Percentiles rank a stretch among this genome's conserved stretches.
These are phyloP conservation scores for Malassezia slooffiae DNA, from an alignment of 1,284 basidiomycete genomes.

Conservation along the genomic window DNA sequence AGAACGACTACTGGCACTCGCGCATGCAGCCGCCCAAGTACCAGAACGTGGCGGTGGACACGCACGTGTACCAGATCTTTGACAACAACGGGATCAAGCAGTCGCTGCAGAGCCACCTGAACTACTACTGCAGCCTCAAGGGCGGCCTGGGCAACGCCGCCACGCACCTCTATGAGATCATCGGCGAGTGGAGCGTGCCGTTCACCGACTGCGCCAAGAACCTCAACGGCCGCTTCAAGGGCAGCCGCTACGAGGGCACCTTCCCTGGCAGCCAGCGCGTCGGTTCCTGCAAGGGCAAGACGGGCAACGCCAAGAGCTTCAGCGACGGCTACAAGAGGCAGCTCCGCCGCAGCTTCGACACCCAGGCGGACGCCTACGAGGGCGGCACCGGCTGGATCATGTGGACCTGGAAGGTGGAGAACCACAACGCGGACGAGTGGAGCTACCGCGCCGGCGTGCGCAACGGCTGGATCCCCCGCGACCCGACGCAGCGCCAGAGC, in stretches of 20 bases:
- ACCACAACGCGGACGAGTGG: conserved; percentile 37
- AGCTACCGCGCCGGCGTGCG: conserved; percentile 41
- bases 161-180: conserved; percentile 28
- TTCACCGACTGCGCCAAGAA: conserved; percentile 74
- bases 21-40: conserved; percentile 56
- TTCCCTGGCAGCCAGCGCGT: conserved; percentile 49
- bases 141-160: conserved; percentile 23
- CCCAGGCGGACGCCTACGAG: conserved; percentile 52
- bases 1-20: conserved; percentile 56
- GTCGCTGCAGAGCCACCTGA: conserved; percentile 24
- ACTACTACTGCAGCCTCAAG: conserved; percentile 32
- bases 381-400: conserved; percentile 61
- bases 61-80: conserved; percentile 44
- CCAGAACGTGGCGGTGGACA: conserved; percentile 64
- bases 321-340: conserved; percentile 69
- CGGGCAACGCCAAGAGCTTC: conserved; percentile 63
- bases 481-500: conserved; percentile 16
- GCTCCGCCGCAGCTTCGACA: conserved; percentile 71
- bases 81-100: conserved; percentile 18
- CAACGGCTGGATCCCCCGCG: conserved; percentile 35
- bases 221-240: conserved; percentile 55
- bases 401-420: conserved; percentile 68
- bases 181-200: conserved; percentile 51
- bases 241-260: conserved; percentile 70
- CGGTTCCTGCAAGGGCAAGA: conserved; percentile 63